Evolutionary conservation across 2,329 filamentous ascomycete species (phyloP).

Genomic region (Leptosphaerulina australis): DNA sequence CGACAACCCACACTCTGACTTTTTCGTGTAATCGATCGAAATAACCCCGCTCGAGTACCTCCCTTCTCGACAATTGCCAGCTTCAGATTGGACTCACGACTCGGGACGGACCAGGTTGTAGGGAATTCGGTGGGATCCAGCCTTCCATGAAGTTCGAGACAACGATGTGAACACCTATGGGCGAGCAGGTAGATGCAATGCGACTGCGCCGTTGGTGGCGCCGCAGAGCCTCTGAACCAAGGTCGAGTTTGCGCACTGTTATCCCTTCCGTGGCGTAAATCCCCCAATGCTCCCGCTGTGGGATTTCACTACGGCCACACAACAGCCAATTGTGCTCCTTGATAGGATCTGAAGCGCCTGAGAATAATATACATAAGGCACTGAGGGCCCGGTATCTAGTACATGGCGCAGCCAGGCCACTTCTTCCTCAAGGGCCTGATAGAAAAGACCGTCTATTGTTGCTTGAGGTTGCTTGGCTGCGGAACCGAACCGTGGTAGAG

Average conservation of each 20-base stretch:
- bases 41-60: constrained; percentile 6
- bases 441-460: constrained; percentile 1
- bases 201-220: constrained; percentile 9
- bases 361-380: constrained; percentile 8
- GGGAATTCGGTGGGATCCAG: constrained; percentile 1
- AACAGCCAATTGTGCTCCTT: constrained; percentile 8
- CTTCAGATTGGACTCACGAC: constrained; percentile 5
- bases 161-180: constrained; percentile 7
- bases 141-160: neutral
- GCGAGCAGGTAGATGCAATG: constrained; percentile 7
- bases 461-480: constrained; percentile 17
- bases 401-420: neutral
- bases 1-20: neutral
- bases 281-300: neutral
- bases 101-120: constrained; percentile 7
- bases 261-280: neutral
- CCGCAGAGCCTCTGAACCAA: constrained; percentile 8
- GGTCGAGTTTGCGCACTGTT: constrained; percentile 2
- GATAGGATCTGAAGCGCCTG: constrained; percentile 1
- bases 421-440: neutral
- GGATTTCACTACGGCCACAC: neutral
- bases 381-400: neutral
- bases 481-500: constrained; percentile 30
- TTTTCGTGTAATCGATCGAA: constrained; percentile 9
- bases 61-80: neutral